Conservation (phyloP, 2,329 filamentous ascomycete genomes). For the Claviceps digitariae region DNA sequence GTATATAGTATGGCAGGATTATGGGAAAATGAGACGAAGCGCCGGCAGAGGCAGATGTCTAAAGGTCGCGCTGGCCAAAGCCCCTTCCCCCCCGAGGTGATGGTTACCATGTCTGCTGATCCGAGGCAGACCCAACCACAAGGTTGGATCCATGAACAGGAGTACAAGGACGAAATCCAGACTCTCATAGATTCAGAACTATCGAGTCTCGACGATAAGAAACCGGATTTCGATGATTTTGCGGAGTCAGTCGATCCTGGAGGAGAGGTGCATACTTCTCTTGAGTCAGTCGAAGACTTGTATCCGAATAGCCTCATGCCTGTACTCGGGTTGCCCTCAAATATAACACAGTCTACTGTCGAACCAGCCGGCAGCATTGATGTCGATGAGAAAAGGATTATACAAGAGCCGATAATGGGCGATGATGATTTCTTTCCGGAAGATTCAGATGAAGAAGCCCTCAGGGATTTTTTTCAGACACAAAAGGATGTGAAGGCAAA, state of each 20-base stretch:
- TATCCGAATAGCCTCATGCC: conserved; percentile 53
- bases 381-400: conserved; percentile 51
- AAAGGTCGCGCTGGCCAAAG: conserved; percentile 50
- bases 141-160: conserved; percentile 89
- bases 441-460: conserved; percentile 40
- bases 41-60: conserved; percentile 60
- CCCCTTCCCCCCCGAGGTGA: conserved; percentile 66
- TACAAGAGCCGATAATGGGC: conserved; percentile 31
- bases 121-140: conserved; percentile 55
- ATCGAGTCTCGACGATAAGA: conserved; percentile 22
- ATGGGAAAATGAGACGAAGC: conserved; percentile 79
- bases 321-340: conserved; percentile 27
- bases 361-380: conserved; percentile 37
- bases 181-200: conserved; percentile 53
- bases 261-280: conserved; percentile 53
- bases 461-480: conserved; percentile 15
- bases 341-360: conserved; percentile 24
- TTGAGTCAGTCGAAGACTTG: conserved; percentile 79
- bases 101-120: conserved; percentile 84
- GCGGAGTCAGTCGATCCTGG: conserved; percentile 39
- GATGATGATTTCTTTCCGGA: conserved; percentile 34
- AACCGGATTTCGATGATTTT: conserved; percentile 52
- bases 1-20: conserved; percentile 89
- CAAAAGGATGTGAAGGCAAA: not conserved
- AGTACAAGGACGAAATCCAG: conserved; percentile 54